phyloP scores from a whole-genome alignment of 2,329 filamentous ascomycete species.

The Phialocephala sp. region DNA sequence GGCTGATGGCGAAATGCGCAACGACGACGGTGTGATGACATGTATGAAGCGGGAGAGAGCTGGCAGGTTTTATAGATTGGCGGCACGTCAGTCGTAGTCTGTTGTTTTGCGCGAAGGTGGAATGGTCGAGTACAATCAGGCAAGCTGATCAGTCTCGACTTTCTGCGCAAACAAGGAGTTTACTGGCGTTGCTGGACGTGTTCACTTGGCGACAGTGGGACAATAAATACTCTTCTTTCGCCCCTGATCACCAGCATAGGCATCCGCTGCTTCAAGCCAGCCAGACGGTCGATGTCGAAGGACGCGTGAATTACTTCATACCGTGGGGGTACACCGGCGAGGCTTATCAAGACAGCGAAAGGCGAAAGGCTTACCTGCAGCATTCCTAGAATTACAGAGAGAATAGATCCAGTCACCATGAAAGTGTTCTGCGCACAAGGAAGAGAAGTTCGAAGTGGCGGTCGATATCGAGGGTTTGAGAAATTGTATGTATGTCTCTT shows the following conservation, averaged over 20 bases:
- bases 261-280: slow-evolving; percentile 17
- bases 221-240: neutral
- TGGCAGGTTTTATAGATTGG: slow-evolving; percentile 1
- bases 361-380: slow-evolving; percentile 42
- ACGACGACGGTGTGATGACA: slow-evolving; percentile 4
- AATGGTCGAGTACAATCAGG: slow-evolving; percentile 20
- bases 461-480: slow-evolving; percentile 33
- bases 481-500: slow-evolving; percentile 22
- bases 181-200: slow-evolving; percentile 14
- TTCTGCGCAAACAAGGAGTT: slow-evolving; percentile 21
- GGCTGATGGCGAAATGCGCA: neutral
- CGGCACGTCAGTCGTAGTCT: neutral
- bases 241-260: neutral
- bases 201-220: slow-evolving; percentile 21
- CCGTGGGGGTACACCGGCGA: slow-evolving; percentile 30
- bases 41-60: slow-evolving; percentile 3
- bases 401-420: slow-evolving; percentile 11
- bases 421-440: slow-evolving; percentile 9
- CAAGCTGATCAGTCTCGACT: slow-evolving; percentile 20
- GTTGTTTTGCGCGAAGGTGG: slow-evolving; percentile 13
- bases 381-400: slow-evolving; percentile 38
- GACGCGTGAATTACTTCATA: slow-evolving; percentile 29
- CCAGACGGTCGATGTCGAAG: slow-evolving; percentile 13
- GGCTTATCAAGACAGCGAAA: slow-evolving; percentile 29
- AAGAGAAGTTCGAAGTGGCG: slow-evolving; percentile 23